Percentiles rank a stretch among this genome's conserved stretches.
These are phyloP conservation scores for Fraxinus americana DNA, from an alignment of 257 asterid genomes.

Conservation along the genomic window DNA sequence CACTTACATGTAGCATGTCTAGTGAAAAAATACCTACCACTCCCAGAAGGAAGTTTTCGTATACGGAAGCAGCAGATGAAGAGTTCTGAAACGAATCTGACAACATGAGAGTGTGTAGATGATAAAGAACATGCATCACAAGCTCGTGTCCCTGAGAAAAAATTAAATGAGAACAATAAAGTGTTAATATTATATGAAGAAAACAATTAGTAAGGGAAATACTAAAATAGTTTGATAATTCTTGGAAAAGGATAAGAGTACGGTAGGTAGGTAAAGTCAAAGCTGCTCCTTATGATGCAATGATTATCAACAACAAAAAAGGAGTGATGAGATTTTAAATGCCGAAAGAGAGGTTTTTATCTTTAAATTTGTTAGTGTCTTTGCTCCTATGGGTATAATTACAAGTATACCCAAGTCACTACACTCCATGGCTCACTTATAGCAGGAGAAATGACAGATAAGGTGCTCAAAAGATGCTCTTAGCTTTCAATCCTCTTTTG, in stretches of 20 bases:
- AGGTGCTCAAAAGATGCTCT: background rate
- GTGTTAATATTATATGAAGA: background rate
- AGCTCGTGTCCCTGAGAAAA: constrained; percentile 88
- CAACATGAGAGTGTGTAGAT: constrained; percentile 66
- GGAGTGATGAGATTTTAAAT: background rate
- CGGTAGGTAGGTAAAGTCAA: background rate
- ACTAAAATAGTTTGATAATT: background rate
- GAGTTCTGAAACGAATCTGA: constrained; percentile 52
- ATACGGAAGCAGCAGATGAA: constrained; percentile 64
- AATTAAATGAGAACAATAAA: constrained; percentile 16
- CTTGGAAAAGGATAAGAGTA: background rate
- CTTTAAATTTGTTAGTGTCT: background rate
- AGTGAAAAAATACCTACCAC: constrained; percentile 62
- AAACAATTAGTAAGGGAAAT: constrained; percentile 8
- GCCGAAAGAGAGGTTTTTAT: background rate
- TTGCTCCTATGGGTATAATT: background rate
- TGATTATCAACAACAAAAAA: background rate
- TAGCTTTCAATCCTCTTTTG: background rate
- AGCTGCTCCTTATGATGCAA: background rate
- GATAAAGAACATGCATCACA: constrained; percentile 83
- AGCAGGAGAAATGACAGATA: background rate
- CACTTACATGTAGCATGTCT: constrained; percentile 10
- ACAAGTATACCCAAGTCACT: background rate
- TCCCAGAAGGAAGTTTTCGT: constrained; percentile 77
- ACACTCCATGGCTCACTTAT: background rate